A percentile compares a stretch with the other conserved stretches of the same genome.
phyloP scores from a whole-genome alignment of 2,329 filamentous ascomycete species.

The Colletotrichum echinochloae region DNA sequence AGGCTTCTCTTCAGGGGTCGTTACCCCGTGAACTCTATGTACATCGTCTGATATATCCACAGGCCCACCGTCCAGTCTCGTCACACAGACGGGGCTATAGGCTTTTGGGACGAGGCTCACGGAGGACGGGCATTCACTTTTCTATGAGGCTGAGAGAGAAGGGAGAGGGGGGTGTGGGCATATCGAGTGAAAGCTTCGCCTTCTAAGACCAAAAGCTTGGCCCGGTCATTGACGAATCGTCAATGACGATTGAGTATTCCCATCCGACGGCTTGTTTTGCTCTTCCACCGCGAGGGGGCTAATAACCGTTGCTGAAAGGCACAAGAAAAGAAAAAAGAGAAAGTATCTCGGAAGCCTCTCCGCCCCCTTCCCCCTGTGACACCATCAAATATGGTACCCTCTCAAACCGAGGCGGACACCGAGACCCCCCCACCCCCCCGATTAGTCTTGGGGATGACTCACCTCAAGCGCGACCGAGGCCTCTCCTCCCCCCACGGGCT shows the following conservation, averaged over 20 bases:
- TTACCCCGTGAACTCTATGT: background rate
- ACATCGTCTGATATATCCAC: background rate
- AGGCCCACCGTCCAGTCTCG: background rate
- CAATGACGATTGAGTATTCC: background rate
- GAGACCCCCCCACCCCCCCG: background rate
- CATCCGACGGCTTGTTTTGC: background rate
- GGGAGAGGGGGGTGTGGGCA: background rate
- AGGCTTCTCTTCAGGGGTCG: constrained; percentile 4
- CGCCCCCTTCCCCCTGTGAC: background rate
- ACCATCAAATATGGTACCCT: background rate
- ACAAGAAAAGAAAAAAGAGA: too few relatives aligned
- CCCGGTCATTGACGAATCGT: background rate
- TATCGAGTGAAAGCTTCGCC: too few relatives aligned
- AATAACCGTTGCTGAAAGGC: background rate
- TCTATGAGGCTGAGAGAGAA: background rate
- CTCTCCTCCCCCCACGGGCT: background rate
- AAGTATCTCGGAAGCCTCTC: background rate
- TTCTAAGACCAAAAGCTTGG: background rate
- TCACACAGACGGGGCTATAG: background rate
- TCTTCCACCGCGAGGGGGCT: background rate
- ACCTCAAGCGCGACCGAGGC: background rate
- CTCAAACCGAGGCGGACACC: background rate
- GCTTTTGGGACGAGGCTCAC: background rate
- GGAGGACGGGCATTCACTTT: background rate
- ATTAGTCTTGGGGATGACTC: background rate